A percentile compares a stretch with the other conserved stretches of the same genome.
These are phyloP conservation scores for Hirschfeldia incana DNA, from an alignment of 345 rosid genomes.

Conservation along the genomic window DNA sequence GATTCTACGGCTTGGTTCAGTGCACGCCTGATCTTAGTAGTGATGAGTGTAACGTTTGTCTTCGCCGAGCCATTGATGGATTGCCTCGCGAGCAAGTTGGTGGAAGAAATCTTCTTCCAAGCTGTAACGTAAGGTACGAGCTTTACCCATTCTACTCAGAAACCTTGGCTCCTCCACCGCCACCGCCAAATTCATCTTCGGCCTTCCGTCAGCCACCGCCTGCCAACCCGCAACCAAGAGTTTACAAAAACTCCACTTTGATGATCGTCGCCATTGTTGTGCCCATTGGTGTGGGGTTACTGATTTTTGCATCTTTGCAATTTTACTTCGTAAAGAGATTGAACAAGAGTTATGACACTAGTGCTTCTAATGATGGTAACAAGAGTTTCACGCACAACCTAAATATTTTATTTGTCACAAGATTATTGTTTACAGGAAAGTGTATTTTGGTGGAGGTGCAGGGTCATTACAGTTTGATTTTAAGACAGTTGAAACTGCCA, in stretches of 20 bases:
- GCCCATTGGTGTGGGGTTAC: not conserved
- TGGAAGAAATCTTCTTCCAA: not conserved
- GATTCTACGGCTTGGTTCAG: not conserved
- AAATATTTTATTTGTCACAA: not conserved
- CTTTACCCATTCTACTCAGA: not conserved
- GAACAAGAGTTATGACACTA: not conserved
- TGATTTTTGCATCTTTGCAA: not conserved
- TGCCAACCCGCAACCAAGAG: not conserved
- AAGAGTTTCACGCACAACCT: not conserved
- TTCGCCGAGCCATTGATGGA: not conserved
- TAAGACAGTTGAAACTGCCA: not conserved
- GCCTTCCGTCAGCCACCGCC: not conserved
- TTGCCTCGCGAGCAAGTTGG: not conserved
- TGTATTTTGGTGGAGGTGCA: not conserved
- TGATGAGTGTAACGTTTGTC: not conserved
- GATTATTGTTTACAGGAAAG: not conserved
- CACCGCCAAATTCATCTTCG: not conserved
- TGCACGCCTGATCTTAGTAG: not conserved
- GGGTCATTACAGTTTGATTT: not conserved
- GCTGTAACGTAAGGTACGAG: not conserved
- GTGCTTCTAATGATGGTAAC: not conserved
- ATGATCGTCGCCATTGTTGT: not conserved
- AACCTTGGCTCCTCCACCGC: not conserved
- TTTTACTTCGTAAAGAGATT: not conserved
- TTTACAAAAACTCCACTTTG: not conserved